A percentile compares a stretch with the other conserved stretches of the same genome.
These are phyloP conservation scores for Heliamphora pulchella DNA, from an alignment of 179 eudicot species.

Conservation along the genomic window DNA sequence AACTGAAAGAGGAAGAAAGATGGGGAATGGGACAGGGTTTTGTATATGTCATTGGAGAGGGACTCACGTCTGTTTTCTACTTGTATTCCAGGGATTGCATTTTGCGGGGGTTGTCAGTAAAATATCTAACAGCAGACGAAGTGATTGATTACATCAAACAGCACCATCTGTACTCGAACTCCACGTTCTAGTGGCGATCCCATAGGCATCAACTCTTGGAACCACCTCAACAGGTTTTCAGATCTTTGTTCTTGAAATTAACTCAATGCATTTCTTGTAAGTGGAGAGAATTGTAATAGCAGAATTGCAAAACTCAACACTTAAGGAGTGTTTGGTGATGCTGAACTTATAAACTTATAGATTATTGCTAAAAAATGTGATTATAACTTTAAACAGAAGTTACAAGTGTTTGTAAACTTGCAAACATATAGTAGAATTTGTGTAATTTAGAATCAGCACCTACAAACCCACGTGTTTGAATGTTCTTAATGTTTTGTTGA, in stretches of 20 bases:
- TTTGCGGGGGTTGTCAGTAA: slow-evolving; percentile 60
- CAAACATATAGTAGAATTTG: too few species aligned
- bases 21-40: too few species aligned
- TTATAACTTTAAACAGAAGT: too few species aligned
- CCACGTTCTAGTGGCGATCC: not conserved
- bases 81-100: slow-evolving; percentile 54
- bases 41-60: not conserved
- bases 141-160: slow-evolving; percentile 62
- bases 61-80: slow-evolving; percentile 9
- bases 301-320: not conserved
- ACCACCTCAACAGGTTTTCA: not conserved
- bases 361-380: too few species aligned
- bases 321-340: too few species aligned
- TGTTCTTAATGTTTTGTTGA: too few species aligned
- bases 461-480: too few species aligned
- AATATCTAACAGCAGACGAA: slow-evolving; percentile 70
- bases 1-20: not conserved
- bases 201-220: not conserved
- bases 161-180: slow-evolving; percentile 39
- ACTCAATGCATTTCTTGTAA: not conserved
- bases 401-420: too few species aligned
- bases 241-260: slow-evolving; percentile 4
- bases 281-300: not conserved
- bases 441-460: too few species aligned
- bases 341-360: too few species aligned